These are phyloP conservation scores for Saitozyma podzolica DNA, from an alignment of 768 basidiomycete genomes.

Conservation along the genomic window DNA sequence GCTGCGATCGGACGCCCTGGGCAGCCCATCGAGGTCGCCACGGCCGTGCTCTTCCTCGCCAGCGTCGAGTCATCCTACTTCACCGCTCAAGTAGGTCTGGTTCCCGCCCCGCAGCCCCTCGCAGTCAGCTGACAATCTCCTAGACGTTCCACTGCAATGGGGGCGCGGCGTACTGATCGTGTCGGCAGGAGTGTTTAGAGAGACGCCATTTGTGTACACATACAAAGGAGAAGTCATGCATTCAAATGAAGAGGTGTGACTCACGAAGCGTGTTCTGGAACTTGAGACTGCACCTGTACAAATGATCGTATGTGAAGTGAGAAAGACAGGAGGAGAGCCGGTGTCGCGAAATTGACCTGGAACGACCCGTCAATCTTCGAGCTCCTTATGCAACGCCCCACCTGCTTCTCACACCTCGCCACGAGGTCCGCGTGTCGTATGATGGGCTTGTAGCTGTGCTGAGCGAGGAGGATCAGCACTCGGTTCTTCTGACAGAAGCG, in stretches of 20 bases:
- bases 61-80: slow-evolving; percentile 59
- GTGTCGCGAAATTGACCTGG: not conserved
- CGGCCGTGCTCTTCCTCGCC: slow-evolving; percentile 58
- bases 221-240: no score
- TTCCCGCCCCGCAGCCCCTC: not conserved
- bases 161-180: slow-evolving; percentile 41
- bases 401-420: slow-evolving; percentile 10
- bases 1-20: slow-evolving; percentile 59
- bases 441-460: slow-evolving; percentile 22
- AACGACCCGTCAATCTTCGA: no score
- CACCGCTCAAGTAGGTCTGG: slow-evolving; percentile 45
- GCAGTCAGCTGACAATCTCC: slow-evolving; percentile 5
- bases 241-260: no score
- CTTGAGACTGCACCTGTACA: not conserved
- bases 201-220: not conserved
- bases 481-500: not conserved
- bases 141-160: slow-evolving; percentile 52
- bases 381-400: not conserved
- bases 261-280: not conserved
- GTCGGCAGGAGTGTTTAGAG: not conserved
- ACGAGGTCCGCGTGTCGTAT: slow-evolving; percentile 20
- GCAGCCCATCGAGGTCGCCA: slow-evolving; percentile 60
- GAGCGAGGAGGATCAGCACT: slow-evolving; percentile 11
- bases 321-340: not conserved
- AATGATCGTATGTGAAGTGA: not conserved